Percentiles rank a stretch among this genome's conserved stretches.
These are phyloP conservation scores for Cutaneotrichosporon arboriforme DNA, from an alignment of 1,284 basidiomycete genomes.

Conservation along the genomic window DNA sequence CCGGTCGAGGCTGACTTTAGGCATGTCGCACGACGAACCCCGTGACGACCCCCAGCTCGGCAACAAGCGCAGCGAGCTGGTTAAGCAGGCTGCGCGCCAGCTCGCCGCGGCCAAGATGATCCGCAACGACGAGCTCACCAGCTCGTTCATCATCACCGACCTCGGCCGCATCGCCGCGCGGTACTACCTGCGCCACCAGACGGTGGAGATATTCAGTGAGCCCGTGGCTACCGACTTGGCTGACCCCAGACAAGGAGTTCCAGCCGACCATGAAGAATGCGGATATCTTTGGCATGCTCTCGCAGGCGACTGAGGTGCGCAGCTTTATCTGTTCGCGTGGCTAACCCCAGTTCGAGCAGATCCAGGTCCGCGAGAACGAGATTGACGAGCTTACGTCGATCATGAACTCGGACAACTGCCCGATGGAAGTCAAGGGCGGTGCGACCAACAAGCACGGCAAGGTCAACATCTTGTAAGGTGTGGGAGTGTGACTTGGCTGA, in stretches of 20 bases:
- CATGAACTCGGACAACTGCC: conserved; percentile 65
- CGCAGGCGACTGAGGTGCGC: conserved; percentile 80
- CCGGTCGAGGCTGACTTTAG: conserved; percentile 47
- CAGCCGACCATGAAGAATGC: conserved; percentile 86
- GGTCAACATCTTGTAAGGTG: conserved; percentile 73
- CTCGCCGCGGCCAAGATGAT: conserved; percentile 82
- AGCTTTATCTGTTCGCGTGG: background rate
- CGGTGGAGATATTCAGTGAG: conserved; percentile 78
- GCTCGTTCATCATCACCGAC: conserved; percentile 71
- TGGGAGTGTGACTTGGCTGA: background rate
- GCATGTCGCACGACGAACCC: conserved; percentile 70
- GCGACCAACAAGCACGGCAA: conserved; percentile 77
- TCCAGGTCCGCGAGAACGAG: conserved; percentile 88
- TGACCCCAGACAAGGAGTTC: conserved; percentile 59
- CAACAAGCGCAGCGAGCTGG: conserved; percentile 67
- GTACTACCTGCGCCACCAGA: conserved; percentile 86
- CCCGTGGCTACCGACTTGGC: background rate
- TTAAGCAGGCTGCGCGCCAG: conserved; percentile 63
- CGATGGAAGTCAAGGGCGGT: conserved; percentile 62
- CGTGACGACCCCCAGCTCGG: conserved; percentile 73
- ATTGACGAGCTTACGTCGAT: conserved; percentile 73
- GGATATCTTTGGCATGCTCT: conserved; percentile 79
- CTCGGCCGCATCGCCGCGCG: conserved; percentile 91
- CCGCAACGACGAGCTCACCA: conserved; percentile 60
- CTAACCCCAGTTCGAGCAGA: conserved; percentile 74